Conservation (phyloP, 23 red algal genomes). For the Rhodosorus marinus region DNA sequence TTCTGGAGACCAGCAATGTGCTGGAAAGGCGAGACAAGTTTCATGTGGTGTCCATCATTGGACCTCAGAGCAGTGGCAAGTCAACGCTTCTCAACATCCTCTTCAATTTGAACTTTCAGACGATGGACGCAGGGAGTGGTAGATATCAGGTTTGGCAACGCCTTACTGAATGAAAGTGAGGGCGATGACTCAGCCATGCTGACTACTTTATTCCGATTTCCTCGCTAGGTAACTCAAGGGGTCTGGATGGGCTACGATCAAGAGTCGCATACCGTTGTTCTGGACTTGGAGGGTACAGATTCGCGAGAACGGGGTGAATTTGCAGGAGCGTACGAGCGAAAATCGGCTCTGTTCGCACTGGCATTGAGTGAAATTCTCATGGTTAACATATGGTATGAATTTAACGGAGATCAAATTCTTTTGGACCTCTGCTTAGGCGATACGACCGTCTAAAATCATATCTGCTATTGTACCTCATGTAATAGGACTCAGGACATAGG, state of each 20-base stretch:
- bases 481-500: slow-evolving; percentile 82
- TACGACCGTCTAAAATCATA: too few relatives aligned
- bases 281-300: slow-evolving; percentile 96
- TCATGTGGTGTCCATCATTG: slow-evolving; percentile 72
- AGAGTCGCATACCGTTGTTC: slow-evolving; percentile 29
- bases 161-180: too few relatives aligned
- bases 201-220: too few relatives aligned
- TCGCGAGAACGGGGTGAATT: slow-evolving; percentile 87
- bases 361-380: slow-evolving; percentile 74
- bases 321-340: slow-evolving; percentile 76
- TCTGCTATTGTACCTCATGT: background rate
- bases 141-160: slow-evolving; percentile 93
- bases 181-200: too few relatives aligned
- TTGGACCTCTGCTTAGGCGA: background rate
- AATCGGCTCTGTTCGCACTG: slow-evolving; percentile 79
- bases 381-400: slow-evolving; percentile 89
- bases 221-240: slow-evolving; percentile 81
- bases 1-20: slow-evolving; percentile 16
- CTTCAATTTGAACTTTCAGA: slow-evolving; percentile 73
- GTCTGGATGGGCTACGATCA: slow-evolving; percentile 71
- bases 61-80: slow-evolving; percentile 81
- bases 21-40: slow-evolving; percentile 40
- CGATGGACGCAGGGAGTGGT: slow-evolving; percentile 67
- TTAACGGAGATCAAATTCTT: too few relatives aligned
- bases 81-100: slow-evolving; percentile 92